Base-by-base conservation (phyloP, 2,329 filamentous ascomycete genomes). In the Pseudogymnoascus sp. region DNA sequence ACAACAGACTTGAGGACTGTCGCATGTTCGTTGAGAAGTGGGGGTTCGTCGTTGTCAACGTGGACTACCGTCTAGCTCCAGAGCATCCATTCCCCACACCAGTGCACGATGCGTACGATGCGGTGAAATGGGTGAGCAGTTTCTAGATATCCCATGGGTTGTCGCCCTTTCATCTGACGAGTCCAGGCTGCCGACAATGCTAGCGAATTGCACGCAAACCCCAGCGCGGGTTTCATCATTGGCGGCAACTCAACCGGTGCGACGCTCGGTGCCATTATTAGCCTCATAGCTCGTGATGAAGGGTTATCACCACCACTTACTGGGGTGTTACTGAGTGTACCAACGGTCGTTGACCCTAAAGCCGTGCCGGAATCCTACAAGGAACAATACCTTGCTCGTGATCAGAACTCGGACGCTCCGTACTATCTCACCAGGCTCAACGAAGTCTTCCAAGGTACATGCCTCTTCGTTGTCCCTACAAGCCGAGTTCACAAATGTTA, bases 201-300 rank as follows among this genome's bases (percentile, higher is more conserved):
- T 19, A 41, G 39, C 31, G 43, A 62, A 1, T 60, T 67, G 25
- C 57, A 36, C n/a, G 77, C 77, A 14, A 75, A 80, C 62, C 75
- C 77, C 0, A 69, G 72, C 1, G 70, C 71, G n/a, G 79, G 78
- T 0, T 81, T 82, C 66, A 66, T 82, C 25, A 48, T 81, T 16
- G 79, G 79, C n/a, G 80, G 80, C 34, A 74, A 74, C 2, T 80
- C 78, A 14, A 78, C 81, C 4, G 77, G 77, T 10, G 77, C 73
- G n/a, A 76, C 75, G 60, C 72, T 77, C 28, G 65, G 73, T 5
- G 74, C 75, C 5, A 73, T 74, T 1, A 69, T 76, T 11, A 71
- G 73, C 6, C 78, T 78, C 63, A 71, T 75, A 2, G 74, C 75
- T 1, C 73, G 76, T 1, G 76, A 79, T 64, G 73, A 79, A 43